Evolutionary conservation across 208 protist genomes (phyloP).

Genomic region (Trypanosoma avium): DNA sequence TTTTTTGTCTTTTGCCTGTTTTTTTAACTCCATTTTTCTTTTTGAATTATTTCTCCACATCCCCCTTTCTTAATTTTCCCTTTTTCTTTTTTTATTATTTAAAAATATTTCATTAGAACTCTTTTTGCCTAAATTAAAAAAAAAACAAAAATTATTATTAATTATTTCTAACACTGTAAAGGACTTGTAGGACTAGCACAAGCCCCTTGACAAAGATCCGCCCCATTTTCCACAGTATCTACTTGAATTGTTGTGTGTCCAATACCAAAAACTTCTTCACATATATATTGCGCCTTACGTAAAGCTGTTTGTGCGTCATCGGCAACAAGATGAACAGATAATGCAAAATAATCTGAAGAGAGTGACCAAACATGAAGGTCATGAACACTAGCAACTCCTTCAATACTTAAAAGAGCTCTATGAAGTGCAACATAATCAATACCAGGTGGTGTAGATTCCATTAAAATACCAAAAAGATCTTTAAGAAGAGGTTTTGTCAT

Average conservation of each 20-base stretch:
- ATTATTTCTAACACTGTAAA: too few relatives aligned
- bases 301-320: constrained; percentile 44
- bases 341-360: constrained; percentile 68
- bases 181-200: not conserved
- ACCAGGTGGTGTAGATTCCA: constrained; percentile 82
- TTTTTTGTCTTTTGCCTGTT: not conserved
- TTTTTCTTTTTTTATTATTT: not conserved
- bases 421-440: constrained; percentile 62
- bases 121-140: too few relatives aligned
- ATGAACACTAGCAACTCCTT: constrained; percentile 77
- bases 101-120: too few relatives aligned
- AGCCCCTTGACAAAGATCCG: constrained; percentile 11
- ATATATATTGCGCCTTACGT: constrained; percentile 61
- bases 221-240: constrained; percentile 51
- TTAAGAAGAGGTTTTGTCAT: constrained; percentile 73
- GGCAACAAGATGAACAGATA: constrained; percentile 82
- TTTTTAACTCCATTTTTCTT: not conserved
- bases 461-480: constrained; percentile 84
- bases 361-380: constrained; percentile 92
- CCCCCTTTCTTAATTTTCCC: not conserved
- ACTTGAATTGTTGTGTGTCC: constrained; percentile 91
- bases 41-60: not conserved
- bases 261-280: constrained; percentile 59
- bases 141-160: too few relatives aligned
- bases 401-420: constrained; percentile 46